Conservation (phyloP, 169 alveolate genomes). For the Plasmodium ovale region DNA sequence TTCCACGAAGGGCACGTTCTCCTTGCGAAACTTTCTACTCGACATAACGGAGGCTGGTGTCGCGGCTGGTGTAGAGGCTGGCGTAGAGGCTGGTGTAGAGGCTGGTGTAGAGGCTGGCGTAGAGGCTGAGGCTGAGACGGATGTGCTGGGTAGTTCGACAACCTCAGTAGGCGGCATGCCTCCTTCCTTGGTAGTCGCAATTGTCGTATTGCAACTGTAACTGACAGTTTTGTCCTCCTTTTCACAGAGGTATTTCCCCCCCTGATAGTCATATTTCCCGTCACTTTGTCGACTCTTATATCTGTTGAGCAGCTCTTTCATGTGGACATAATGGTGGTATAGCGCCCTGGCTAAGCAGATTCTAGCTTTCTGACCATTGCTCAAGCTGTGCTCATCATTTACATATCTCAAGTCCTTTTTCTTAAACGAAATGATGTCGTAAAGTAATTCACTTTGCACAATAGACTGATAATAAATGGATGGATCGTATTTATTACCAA, state of each 20-base stretch:
- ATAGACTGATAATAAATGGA: slow-evolving; percentile 75
- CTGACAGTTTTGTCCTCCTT: too few species aligned
- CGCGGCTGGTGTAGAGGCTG: too few species aligned
- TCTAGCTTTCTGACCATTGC: slow-evolving; percentile 96
- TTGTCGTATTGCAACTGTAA: too few species aligned
- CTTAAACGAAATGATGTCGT: slow-evolving; percentile 84
- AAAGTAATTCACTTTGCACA: slow-evolving; percentile 77
- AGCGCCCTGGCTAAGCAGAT: slow-evolving; percentile 93
- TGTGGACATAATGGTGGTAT: slow-evolving; percentile 79
- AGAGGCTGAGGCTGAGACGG: too few species aligned
- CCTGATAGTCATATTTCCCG: background rate
- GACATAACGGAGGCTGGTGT: too few species aligned
- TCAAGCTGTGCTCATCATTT: slow-evolving; percentile 85
- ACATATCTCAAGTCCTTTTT: slow-evolving; percentile 82
- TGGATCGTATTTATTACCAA: slow-evolving; percentile 81
- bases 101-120: too few species aligned
- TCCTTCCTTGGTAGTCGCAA: background rate
- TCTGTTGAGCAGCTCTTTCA: background rate
- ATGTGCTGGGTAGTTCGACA: too few species aligned
- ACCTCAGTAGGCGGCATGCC: too few species aligned
- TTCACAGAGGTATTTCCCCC: background rate
- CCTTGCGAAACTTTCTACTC: too few species aligned
- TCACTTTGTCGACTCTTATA: background rate
- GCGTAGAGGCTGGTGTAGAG: too few species aligned
- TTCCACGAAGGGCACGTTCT: too few species aligned